Evolutionary conservation across 768 basidiomycete species (phyloP), one percentile per base, ranked within the genome.

Genomic region (Boletus patriciae): DNA sequence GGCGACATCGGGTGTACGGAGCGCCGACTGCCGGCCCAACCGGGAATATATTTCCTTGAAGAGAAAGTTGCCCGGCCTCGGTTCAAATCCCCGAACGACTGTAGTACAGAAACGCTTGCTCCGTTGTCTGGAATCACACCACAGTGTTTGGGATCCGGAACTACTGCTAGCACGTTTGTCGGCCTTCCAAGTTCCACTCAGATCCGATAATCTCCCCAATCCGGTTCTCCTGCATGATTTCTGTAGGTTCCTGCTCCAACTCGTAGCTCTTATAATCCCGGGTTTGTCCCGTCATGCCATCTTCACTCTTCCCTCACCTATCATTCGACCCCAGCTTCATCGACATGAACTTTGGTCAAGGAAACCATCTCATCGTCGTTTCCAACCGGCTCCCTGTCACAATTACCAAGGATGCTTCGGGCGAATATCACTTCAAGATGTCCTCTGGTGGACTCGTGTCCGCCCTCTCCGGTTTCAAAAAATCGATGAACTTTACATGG

Each of bases 351-450:
- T 67, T 75, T 64, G 75, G 72, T 64, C 73, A 80, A 63, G 78
- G 76, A 61, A 80, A 78, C 55, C 89, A 93, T 64, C 87, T 98
- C 80, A 88, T 98, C 75, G 92, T 98, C 66, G 93, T 98, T 69
- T 90, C 92, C 50, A 98, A 98, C 76, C 85, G 96, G 52, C 87
- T 98, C 57, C 96, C 96, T 21, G 83, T 98, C 58, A 97, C 96
- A 46, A 98, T 98, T 70, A 92, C 79, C 72, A 96, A 94, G 77
- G 95, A 98, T 83, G 86, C 83, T 15, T 76, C 80, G 50, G 94
- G 94, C 70, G 87, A 96, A 73, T 98, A 95, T 74, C 92, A 95
- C 78, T 98, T 97, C 84, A 91, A 96, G 80, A 97, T 98, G 95
- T 95, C 93, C 57, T 95, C 93, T 4, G 97, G 97, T 29, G 97